Base-by-base conservation (phyloP, 257 asterid species). In the Gentiana straminea region DNA sequence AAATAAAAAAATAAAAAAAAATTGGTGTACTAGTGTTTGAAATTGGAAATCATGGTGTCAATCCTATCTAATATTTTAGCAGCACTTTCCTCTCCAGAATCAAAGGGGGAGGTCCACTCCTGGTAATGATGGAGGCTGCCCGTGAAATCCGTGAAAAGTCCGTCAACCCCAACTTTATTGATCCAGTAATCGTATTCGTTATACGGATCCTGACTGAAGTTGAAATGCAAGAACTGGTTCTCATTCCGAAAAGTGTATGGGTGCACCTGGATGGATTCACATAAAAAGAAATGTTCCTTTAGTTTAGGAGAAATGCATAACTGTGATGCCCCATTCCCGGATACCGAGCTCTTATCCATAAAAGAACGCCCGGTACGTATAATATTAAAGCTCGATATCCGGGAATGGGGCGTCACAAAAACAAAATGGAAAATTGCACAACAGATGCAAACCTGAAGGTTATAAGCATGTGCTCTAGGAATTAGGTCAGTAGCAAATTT, bases 181-280 rank as follows among this genome's bases (percentile, higher is more conserved):
- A 85, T 52, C 98, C 98, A 92, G 65, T 69, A 92, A 32, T 81
- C 81, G 35, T 71, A 92, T 61, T 92, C 98, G 0, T 75, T 78
- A 57, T 85, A 88, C 5, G 98, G 93, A 74, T 92, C 98, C 67
- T 75, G 78, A 41, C 94, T 83, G 81, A 81, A 92, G 81, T 92
- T 92, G 78, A 85, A 81, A 75, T 89, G 95, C 73, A 86, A 64
- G 73, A 45, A 87, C 62, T 54, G 6, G 59, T 87, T 75, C 89
- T 92, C 98, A 45, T 92, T 92, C 61, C 91, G 75, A 73, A 52
- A 92, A 1, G 95, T 88, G 74, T 92, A 85, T 7, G 98, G 97
- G 52, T 92, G 98, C 65, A 92, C 95, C 98, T 91, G 87, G 32
- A n/a, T 47, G 46, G 46, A 41, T 41, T 24, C 6, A 41, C 2